A percentile compares a stretch with the other conserved stretches of the same genome.
Evolutionary conservation across 768 basidiomycete species (phyloP).

Genomic region (Tulasnella sp.): DNA sequence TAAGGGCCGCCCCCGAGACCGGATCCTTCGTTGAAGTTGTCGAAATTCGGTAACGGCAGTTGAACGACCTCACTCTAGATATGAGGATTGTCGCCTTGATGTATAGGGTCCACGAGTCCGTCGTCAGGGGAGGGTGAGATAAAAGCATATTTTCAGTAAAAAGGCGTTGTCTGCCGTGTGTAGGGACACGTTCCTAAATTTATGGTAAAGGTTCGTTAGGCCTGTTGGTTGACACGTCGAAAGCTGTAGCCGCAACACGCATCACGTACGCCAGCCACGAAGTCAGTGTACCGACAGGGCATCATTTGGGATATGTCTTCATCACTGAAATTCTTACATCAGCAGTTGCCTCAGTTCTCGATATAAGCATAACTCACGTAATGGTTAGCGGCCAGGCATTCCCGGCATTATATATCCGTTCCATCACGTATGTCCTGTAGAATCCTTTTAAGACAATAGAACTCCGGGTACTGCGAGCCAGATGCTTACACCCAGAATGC

Average conservation of each 20-base stretch:
- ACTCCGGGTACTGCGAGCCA: neutral
- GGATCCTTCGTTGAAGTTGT: neutral
- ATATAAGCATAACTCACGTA: neutral
- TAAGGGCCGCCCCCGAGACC: neutral
- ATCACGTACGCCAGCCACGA: neutral
- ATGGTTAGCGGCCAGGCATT: neutral
- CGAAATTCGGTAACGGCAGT: neutral
- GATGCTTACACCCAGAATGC: conserved; percentile 1
- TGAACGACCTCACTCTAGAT: conserved; percentile 31
- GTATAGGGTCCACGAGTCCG: conserved; percentile 64
- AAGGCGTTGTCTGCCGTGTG: conserved; percentile 47
- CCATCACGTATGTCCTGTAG: neutral
- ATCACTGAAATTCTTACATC: neutral
- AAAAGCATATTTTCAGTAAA: conserved; percentile 54
- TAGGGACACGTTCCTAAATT: neutral
- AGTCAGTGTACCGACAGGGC: neutral
- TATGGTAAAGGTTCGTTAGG: neutral
- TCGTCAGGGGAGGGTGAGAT: conserved; percentile 50
- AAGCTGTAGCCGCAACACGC: neutral
- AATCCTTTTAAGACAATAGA: neutral
- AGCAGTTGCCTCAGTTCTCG: neutral
- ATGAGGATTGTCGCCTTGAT: conserved; percentile 62
- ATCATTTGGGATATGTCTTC: neutral
- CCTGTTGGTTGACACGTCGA: neutral
- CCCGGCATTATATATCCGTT: neutral